These are phyloP conservation scores for Suillus alpinus DNA, from an alignment of 768 basidiomycete species.

Conservation along the genomic window DNA sequence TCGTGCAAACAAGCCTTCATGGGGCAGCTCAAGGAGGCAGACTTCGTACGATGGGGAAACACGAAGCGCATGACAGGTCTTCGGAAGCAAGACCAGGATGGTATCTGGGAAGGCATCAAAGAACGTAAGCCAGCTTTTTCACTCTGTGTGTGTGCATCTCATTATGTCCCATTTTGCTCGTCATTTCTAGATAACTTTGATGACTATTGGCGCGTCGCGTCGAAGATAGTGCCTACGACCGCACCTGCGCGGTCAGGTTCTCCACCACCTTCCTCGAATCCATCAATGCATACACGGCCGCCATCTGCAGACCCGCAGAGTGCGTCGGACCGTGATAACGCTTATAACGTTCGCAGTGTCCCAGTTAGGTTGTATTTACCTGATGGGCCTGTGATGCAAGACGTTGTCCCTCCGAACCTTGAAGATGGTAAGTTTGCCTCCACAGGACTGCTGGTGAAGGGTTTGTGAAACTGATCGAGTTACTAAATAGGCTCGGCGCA, in stretches of 20 bases:
- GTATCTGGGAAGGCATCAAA: constrained; percentile 94
- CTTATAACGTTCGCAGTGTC: constrained; percentile 83
- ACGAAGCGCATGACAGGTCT: constrained; percentile 91
- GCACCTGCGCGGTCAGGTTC: constrained; percentile 58
- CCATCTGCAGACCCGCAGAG: constrained; percentile 59
- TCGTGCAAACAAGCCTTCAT: constrained; percentile 92
- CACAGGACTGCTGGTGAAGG: not conserved
- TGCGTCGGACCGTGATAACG: constrained; percentile 69
- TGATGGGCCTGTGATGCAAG: constrained; percentile 89
- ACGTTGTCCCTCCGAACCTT: constrained; percentile 75
- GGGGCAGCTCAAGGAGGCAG: constrained; percentile 94
- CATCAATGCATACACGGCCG: constrained; percentile 62
- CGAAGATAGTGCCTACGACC: constrained; percentile 88
- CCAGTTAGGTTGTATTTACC: constrained; percentile 89
- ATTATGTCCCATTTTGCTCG: not conserved
- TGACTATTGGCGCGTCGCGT: constrained; percentile 89
- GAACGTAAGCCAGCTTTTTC: constrained; percentile 64
- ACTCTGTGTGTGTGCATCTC: not conserved
- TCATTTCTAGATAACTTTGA: constrained; percentile 82
- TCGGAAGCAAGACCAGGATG: constrained; percentile 90
- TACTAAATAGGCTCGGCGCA: constrained; percentile 58
- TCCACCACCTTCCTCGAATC: constrained; percentile 48
- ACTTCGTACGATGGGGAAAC: constrained; percentile 96
- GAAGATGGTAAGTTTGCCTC: constrained; percentile 63
- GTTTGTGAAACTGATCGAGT: not conserved